phyloP scores from a whole-genome alignment of 78 protist genomes.

The Tieghemostelium lacteum region DNA sequence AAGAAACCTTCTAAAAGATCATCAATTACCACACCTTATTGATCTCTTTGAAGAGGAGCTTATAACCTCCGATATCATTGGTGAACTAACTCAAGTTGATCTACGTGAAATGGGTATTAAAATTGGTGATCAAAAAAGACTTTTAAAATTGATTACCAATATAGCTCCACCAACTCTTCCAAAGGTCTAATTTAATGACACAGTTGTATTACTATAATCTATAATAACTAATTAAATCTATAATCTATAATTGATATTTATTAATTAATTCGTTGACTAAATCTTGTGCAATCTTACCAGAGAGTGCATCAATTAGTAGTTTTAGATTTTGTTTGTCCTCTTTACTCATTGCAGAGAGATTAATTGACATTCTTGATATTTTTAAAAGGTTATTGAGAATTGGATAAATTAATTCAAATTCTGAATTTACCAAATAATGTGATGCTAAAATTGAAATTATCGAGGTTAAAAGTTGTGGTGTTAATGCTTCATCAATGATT shows the following conservation, averaged over 20 bases:
- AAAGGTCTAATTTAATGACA: too few species aligned
- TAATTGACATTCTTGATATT: constrained; percentile 28
- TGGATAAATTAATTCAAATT: constrained; percentile 7
- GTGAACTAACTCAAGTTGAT: neutral
- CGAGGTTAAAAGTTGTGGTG: constrained; percentile 33
- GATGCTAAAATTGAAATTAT: constrained; percentile 32
- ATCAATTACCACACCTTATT: constrained; percentile 24
- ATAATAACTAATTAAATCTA: too few species aligned
- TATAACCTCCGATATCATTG: constrained; percentile 14
- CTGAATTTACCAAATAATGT: constrained; percentile 40
- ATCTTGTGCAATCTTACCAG: too few species aligned
- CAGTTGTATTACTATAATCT: too few species aligned
- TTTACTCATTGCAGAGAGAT: constrained; percentile 12
- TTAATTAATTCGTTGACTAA: too few species aligned
- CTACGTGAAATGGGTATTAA: neutral
- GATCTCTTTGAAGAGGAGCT: neutral
- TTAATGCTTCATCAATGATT: constrained; percentile 37
- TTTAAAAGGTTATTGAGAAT: constrained; percentile 27
- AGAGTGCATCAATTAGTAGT: too few species aligned
- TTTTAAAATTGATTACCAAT: neutral
- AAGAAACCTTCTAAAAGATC: constrained; percentile 20
- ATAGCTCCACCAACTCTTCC: too few species aligned
- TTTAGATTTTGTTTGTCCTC: neutral
- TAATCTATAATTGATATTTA: too few species aligned
- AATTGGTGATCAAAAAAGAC: constrained; percentile 50